These are phyloP conservation scores for Fusarium tupiense DNA, from an alignment of 2,329 filamentous ascomycete species.

Conservation along the genomic window DNA sequence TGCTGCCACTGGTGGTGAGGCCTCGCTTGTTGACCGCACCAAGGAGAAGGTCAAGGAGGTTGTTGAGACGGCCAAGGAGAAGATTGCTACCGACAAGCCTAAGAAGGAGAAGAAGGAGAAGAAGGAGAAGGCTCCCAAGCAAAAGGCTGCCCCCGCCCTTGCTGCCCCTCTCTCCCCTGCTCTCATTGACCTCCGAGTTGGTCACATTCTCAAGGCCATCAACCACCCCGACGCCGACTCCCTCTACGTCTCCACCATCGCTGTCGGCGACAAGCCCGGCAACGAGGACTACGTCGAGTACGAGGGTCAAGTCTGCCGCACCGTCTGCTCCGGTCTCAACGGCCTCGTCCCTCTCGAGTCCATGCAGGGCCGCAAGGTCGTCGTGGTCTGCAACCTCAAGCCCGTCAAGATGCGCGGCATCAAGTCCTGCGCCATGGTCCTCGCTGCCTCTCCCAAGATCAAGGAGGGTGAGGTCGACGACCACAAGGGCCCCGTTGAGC, in stretches of 20 bases:
- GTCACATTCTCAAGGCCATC: constrained; percentile 95
- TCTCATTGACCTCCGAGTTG: constrained; percentile 94
- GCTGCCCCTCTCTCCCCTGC: constrained; percentile 82
- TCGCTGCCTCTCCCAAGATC: constrained; percentile 87
- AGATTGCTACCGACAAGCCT: constrained; percentile 55
- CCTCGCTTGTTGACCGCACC: constrained; percentile 66
- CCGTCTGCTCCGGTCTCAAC: constrained; percentile 96
- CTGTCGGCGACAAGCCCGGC: constrained; percentile 82
- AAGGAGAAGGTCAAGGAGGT: constrained; percentile 68
- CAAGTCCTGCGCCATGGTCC: constrained; percentile 85
- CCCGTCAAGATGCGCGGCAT: constrained; percentile 98
- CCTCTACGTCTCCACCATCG: constrained; percentile 93
- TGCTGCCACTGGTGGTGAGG: constrained; percentile 62
- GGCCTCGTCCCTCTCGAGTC: constrained; percentile 91
- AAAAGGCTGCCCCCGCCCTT: constrained; percentile 71
- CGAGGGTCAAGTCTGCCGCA: constrained; percentile 91
- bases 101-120: constrained; percentile 95
- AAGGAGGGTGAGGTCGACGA: constrained; percentile 82
- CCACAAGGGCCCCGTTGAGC: constrained; percentile 90
- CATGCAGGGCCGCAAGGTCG: constrained; percentile 96
- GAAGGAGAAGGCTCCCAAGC: constrained; percentile 87
- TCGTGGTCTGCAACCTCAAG: constrained; percentile 97
- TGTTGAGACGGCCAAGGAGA: constrained; percentile 59
- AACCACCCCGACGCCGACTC: constrained; percentile 97
- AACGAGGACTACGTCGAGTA: constrained; percentile 92